Evolutionary conservation across 495 filamentous ascomycete genomes (phyloP), one percentile per base, ranked within the genome.

Genomic region (Aspergillus leporis): DNA sequence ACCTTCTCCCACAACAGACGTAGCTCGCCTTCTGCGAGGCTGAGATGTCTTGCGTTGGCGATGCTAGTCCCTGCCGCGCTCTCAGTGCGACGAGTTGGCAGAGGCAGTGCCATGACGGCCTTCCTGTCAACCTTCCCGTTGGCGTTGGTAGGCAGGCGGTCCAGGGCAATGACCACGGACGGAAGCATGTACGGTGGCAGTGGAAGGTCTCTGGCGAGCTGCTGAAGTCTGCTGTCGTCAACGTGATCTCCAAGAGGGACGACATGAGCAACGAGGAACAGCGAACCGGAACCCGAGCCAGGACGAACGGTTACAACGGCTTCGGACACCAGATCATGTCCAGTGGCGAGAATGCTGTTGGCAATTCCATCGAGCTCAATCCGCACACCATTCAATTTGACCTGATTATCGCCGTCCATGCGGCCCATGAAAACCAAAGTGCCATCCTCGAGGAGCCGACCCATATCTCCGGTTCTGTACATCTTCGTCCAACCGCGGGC

Each of bases 171-270:
- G 1, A 72, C 53, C 3, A 64, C 48, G 2, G 70, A 63, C 0
- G 83, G 83, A 9, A 63, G 54, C 77, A 84, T 82, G 60, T 82
- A 81, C 16, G 57, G 60, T 0, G 82, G 82, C 9, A 85, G 41
- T 0, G 66, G 70, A 6, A 81, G 61, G 16, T 59, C 46, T 9
- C 23, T 14, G 18, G 32, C 16, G 21, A 61, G 48, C 4, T 36
- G 7, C 3, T 47, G 18, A 6, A 56, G 25, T 22, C 9, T 18
- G 13, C 16, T 6, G 7, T 23, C 28, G 1, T 21, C 45, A 1
- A 7, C n/a, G 4, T 31, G 43, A n/a, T n/a, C n/a, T n/a, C n/a
- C n/a, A n/a, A n/a, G n/a, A 12, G 21, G 19, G 10, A 59, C 59
- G 9, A 75, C 73, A 53, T 75, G 64, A 0, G 73, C 75, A 10